Percentiles rank a stretch among this genome's conserved stretches.
These are phyloP conservation scores for Suhomyces choctaworum DNA, from an alignment of 1,139 yeast species.

Conservation along the genomic window DNA sequence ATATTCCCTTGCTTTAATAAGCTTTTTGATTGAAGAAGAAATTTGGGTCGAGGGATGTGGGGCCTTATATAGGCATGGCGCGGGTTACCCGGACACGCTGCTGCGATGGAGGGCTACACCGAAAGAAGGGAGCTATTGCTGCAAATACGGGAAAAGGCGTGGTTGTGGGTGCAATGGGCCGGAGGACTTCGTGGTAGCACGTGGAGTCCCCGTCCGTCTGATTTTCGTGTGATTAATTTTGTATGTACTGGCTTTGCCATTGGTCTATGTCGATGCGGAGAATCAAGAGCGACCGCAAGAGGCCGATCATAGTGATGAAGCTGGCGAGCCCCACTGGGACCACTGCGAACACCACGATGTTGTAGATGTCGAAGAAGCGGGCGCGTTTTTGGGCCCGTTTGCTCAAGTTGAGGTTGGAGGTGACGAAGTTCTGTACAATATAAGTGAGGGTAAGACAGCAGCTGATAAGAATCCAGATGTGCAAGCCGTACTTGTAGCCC, in stretches of 20 bases:
- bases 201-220: no score
- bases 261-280: constrained; percentile 69
- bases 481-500: constrained; percentile 64
- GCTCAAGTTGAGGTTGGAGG: constrained; percentile 71
- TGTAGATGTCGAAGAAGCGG: constrained; percentile 75
- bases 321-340: constrained; percentile 97
- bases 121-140: no score
- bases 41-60: constrained; percentile 9
- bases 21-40: constrained; percentile 57
- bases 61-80: constrained; percentile 10
- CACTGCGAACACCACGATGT: constrained; percentile 91
- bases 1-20: constrained; percentile 52
- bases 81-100: constrained; percentile 11
- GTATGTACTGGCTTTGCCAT: constrained; percentile 3
- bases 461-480: constrained; percentile 88
- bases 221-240: neutral
- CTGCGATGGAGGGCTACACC: no score
- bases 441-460: constrained; percentile 82
- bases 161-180: no score
- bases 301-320: constrained; percentile 84
- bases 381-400: constrained; percentile 38
- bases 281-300: constrained; percentile 71
- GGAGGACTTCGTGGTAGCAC: no score
- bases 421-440: constrained; percentile 84
- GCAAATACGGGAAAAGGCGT: no score